Percentiles rank a stretch among this genome's conserved stretches.
phyloP scores from a whole-genome alignment of 1,284 basidiomycete species.

The Ustilago esculenta region DNA sequence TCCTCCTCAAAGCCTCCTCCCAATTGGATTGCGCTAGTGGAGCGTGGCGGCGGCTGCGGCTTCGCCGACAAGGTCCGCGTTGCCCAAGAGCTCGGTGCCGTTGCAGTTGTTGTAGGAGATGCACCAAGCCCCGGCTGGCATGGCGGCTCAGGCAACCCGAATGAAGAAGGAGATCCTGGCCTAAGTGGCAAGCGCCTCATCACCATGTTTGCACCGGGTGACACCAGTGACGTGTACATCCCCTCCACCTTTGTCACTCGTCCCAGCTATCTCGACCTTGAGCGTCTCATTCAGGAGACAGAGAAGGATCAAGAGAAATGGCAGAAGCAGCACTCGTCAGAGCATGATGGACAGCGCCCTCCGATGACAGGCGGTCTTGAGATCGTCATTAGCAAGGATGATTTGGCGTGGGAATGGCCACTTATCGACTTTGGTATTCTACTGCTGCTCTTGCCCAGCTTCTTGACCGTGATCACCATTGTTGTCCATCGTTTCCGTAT shows the following conservation, averaged over 20 bases:
- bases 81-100: conserved; percentile 61
- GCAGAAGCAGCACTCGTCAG: conserved; percentile 22
- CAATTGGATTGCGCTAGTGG: conserved; percentile 64
- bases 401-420: conserved; percentile 60
- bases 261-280: conserved; percentile 61
- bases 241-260: conserved; percentile 65
- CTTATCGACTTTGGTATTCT: conserved; percentile 62
- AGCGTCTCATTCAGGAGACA: conserved; percentile 55
- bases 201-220: conserved; percentile 63
- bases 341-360: conserved; percentile 9
- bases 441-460: conserved; percentile 61
- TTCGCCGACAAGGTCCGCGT: conserved; percentile 64
- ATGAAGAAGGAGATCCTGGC: conserved; percentile 53
- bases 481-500: conserved; percentile 59
- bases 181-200: conserved; percentile 55
- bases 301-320: conserved; percentile 48
- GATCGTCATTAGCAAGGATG: conserved; percentile 61
- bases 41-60: conserved; percentile 60
- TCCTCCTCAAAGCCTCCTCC: conserved; percentile 37
- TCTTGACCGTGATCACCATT: conserved; percentile 61
- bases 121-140: conserved; percentile 42
- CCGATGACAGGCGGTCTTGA: conserved; percentile 46
- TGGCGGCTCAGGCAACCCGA: conserved; percentile 45
- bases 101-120: conserved; percentile 65
- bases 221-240: conserved; percentile 61